Evolutionary conservation across 106 monocot genomes (phyloP).

Genomic region (Acanthochlamys bracteata): DNA sequence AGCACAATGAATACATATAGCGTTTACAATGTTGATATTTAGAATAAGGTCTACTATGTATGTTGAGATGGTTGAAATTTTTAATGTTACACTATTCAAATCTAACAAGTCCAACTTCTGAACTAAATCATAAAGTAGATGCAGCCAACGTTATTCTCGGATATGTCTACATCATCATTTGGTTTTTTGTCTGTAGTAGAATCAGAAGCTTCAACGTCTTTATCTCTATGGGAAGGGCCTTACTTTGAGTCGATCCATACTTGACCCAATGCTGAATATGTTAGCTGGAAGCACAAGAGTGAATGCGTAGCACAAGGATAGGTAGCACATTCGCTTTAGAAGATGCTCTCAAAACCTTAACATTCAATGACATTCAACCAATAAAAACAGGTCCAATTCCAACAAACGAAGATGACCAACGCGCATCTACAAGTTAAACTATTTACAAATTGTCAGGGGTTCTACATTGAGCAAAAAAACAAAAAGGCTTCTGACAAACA

Average conservation of each 20-base stretch:
- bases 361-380: no score
- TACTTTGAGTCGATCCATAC: conserved; percentile 19
- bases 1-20: background rate
- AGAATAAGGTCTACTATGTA: background rate
- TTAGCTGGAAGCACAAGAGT: background rate
- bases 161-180: conserved; percentile 20
- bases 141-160: conserved; percentile 20
- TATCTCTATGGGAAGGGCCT: conserved; percentile 12
- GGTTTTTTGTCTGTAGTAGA: conserved; percentile 4
- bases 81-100: background rate
- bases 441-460: no score
- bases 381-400: no score
- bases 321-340: background rate
- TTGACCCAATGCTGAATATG: conserved; percentile 22
- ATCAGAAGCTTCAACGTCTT: conserved; percentile 6
- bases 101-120: background rate
- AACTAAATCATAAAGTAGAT: background rate
- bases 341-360: background rate
- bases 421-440: no score
- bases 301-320: background rate
- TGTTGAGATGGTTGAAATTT: background rate
- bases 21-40: background rate
- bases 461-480: no score
- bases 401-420: no score
- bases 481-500: no score